A percentile compares a stretch with the other conserved stretches of the same genome.
Conservation (phyloP, 495 filamentous ascomycete genomes). For the Ramalina intermedia region DNA sequence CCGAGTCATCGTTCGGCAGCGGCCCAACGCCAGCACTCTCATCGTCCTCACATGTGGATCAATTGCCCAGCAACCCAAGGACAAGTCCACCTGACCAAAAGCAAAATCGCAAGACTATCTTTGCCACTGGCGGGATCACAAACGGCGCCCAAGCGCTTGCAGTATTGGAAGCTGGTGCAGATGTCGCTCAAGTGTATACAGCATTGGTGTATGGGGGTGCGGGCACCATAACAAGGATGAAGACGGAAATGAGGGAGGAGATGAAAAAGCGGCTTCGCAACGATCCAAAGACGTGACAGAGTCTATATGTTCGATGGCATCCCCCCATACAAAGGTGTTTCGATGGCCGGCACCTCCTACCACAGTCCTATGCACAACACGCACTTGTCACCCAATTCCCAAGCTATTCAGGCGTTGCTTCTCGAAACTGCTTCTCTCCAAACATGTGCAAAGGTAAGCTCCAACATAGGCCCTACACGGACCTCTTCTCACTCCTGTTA, state of each 20-base stretch:
- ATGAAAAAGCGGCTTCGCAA: conserved; percentile 17
- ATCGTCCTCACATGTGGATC: conserved; percentile 1
- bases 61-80: not conserved
- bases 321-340: too few species aligned
- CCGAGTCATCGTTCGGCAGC: not conserved
- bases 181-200: conserved; percentile 74
- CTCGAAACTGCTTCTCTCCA: too few species aligned
- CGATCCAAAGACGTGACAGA: too few species aligned
- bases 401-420: too few species aligned
- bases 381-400: too few species aligned
- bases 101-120: conserved; percentile 58
- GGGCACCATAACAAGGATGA: conserved; percentile 74
- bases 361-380: too few species aligned
- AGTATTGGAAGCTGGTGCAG: conserved; percentile 71
- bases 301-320: too few species aligned
- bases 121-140: conserved; percentile 82
- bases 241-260: conserved; percentile 63
- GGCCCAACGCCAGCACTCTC: not conserved
- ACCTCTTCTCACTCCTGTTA: too few species aligned
- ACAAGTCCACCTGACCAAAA: conserved; percentile 31
- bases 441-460: too few species aligned
- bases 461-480: too few species aligned
- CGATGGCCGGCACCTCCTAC: too few species aligned
- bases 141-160: conserved; percentile 67
- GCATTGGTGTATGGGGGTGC: not conserved